phyloP scores from a whole-genome alignment of 441 rosid genomes.

The Erysimum cheiri region DNA sequence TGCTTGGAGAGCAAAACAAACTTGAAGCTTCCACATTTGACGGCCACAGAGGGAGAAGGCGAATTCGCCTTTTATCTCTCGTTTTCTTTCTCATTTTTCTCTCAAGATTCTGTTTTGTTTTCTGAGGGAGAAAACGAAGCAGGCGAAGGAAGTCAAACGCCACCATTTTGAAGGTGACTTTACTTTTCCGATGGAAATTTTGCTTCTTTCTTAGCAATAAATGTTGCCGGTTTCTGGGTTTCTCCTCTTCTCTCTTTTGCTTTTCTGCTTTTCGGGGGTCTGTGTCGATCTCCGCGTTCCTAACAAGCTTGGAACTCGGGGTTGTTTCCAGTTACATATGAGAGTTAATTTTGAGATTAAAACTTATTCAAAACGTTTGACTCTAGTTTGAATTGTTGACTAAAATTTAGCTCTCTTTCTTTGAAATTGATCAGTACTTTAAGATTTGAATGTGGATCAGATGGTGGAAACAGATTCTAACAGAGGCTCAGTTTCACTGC shows the following conservation, averaged over 20 bases:
- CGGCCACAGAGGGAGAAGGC: slow-evolving; percentile 46
- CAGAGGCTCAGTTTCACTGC: slow-evolving; percentile 29
- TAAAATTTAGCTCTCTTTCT: neutral
- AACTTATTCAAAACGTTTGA: slow-evolving; percentile 15
- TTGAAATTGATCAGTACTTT: slow-evolving; percentile 14
- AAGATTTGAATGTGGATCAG: slow-evolving; percentile 31
- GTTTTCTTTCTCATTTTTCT: slow-evolving; percentile 9
- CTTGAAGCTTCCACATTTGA: slow-evolving; percentile 38
- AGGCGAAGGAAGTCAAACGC: slow-evolving; percentile 39
- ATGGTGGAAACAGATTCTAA: slow-evolving; percentile 26
- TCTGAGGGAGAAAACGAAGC: slow-evolving; percentile 8
- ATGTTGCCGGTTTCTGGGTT: slow-evolving; percentile 10
- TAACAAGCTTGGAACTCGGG: slow-evolving; percentile 14
- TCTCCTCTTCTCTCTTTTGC: neutral
- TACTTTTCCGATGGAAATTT: slow-evolving; percentile 7
- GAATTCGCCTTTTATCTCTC: slow-evolving; percentile 24
- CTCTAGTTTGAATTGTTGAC: neutral
- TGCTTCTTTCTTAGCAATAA: slow-evolving; percentile 19
- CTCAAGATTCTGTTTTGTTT: neutral
- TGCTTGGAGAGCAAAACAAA: slow-evolving; percentile 44
- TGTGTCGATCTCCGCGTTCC: slow-evolving; percentile 13
- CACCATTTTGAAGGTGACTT: slow-evolving; percentile 44
- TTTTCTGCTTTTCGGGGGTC: neutral
- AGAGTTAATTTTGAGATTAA: neutral
- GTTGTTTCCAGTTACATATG: slow-evolving; percentile 2